Percentiles rank a stretch among this genome's conserved stretches.
Evolutionary conservation across 805 yeast genomes (phyloP).

Genomic region (Lipomyces chichibuensis): DNA sequence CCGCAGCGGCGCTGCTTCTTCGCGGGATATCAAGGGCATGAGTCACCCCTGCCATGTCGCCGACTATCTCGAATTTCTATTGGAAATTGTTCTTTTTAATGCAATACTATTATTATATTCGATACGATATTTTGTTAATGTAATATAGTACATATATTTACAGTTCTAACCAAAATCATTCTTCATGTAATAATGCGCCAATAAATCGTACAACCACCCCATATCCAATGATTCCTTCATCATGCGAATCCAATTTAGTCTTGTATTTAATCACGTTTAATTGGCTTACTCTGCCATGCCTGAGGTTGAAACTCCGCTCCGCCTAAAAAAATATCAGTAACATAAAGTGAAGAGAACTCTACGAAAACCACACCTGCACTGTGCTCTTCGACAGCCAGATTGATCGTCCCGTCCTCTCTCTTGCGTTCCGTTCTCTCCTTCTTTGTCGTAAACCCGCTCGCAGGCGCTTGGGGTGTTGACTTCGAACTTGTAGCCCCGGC

Average conservation of each 20-base stretch:
- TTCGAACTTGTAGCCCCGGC: constrained; percentile 5
- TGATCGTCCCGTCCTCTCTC: background rate
- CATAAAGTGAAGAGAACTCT: background rate
- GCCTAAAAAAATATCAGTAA: constrained; percentile 1
- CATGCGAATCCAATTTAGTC: background rate
- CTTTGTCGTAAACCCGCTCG: constrained; percentile 2
- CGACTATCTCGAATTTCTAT: background rate
- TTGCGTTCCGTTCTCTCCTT: background rate
- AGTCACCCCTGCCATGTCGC: background rate
- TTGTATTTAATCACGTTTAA: background rate
- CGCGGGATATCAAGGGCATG: too few species aligned
- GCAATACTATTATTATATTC: background rate
- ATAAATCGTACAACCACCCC: background rate
- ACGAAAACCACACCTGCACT: constrained; percentile 3
- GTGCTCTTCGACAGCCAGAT: background rate
- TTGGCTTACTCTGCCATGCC: constrained; percentile 24
- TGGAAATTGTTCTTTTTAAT: too few species aligned
- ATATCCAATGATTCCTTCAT: background rate
- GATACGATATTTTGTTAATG: background rate
- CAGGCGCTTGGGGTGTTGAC: constrained; percentile 1
- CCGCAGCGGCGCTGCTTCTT: too few species aligned
- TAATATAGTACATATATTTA: background rate
- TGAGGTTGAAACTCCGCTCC: constrained; percentile 15
- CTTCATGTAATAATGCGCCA: background rate
- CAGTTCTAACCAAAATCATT: background rate